Evolutionary conservation across 192 early-diverging fungal species (phyloP).

Genomic region (Coemansia sp.): DNA sequence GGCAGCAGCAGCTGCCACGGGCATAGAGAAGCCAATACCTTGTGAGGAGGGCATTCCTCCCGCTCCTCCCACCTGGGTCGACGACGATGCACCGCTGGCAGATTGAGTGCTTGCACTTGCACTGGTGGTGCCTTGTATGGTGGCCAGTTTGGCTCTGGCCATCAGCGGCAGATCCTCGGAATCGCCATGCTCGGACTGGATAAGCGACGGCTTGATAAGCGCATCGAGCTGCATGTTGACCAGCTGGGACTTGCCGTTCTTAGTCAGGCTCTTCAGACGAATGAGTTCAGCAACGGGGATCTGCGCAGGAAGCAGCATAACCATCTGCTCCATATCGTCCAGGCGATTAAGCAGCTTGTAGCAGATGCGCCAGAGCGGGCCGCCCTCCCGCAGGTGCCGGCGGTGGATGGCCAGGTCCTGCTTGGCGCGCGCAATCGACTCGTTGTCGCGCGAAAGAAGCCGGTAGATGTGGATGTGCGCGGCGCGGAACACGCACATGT

Average conservation of each 20-base stretch:
- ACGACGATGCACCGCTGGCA: background rate
- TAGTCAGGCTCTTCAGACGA: slow-evolving; percentile 41
- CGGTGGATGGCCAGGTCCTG: slow-evolving; percentile 56
- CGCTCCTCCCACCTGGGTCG: background rate
- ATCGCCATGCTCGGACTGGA: slow-evolving; percentile 38
- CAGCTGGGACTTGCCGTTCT: slow-evolving; percentile 52
- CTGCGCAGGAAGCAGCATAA: slow-evolving; percentile 53
- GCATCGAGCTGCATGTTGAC: slow-evolving; percentile 55
- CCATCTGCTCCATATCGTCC: slow-evolving; percentile 59
- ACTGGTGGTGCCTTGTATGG: slow-evolving; percentile 10
- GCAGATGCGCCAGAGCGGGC: slow-evolving; percentile 51
- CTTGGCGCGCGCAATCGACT: slow-evolving; percentile 48
- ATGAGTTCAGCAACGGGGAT: slow-evolving; percentile 49
- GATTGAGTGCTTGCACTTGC: background rate
- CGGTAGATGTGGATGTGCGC: slow-evolving; percentile 53
- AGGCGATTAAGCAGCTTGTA: slow-evolving; percentile 52
- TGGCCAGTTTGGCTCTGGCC: slow-evolving; percentile 20
- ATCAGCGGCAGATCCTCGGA: slow-evolving; percentile 47
- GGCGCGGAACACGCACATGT: slow-evolving; percentile 56
- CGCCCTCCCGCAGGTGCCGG: slow-evolving; percentile 49
- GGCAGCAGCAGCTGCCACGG: background rate
- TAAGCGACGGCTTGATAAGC: slow-evolving; percentile 48
- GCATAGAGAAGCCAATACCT: background rate
- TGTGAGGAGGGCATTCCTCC: background rate
- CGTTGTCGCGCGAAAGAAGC: slow-evolving; percentile 40